Evolutionary conservation across 1,284 basidiomycete genomes (phyloP).

Genomic region (Irpex sp.): DNA sequence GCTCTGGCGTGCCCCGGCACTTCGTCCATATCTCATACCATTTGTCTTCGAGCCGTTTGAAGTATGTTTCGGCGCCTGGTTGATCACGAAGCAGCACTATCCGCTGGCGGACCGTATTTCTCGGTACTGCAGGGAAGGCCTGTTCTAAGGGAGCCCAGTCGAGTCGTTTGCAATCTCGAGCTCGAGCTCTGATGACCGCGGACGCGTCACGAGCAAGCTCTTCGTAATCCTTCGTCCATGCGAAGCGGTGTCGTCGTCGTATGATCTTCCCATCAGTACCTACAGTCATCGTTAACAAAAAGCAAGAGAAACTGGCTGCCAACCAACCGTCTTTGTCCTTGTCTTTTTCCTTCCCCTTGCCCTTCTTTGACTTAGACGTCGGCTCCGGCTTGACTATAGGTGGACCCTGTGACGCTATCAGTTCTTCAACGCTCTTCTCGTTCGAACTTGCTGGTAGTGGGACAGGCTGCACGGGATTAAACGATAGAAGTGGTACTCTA

Average conservation of each 20-base stretch:
- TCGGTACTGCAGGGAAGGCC: slow-evolving; percentile 70
- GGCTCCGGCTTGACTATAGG: slow-evolving; percentile 25
- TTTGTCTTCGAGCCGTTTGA: slow-evolving; percentile 74
- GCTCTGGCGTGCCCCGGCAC: slow-evolving; percentile 59
- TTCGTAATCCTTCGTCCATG: slow-evolving; percentile 84
- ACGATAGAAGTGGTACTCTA: slow-evolving; percentile 22
- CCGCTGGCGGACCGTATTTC: slow-evolving; percentile 66
- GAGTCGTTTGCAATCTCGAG: slow-evolving; percentile 52
- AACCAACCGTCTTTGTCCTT: slow-evolving; percentile 4
- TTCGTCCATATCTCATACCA: slow-evolving; percentile 78
- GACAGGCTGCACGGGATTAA: slow-evolving; percentile 16
- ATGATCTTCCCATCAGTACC: slow-evolving; percentile 21
- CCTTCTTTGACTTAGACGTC: slow-evolving; percentile 28
- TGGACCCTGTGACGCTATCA: slow-evolving; percentile 58
- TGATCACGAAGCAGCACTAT: slow-evolving; percentile 54
- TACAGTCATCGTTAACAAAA: background rate
- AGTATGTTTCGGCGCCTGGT: slow-evolving; percentile 71
- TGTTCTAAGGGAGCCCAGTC: slow-evolving; percentile 74
- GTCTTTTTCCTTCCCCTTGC: slow-evolving; percentile 14
- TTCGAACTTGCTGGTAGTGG: slow-evolving; percentile 37
- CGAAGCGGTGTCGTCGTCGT: slow-evolving; percentile 59
- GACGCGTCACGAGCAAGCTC: slow-evolving; percentile 83
- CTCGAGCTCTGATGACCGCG: slow-evolving; percentile 79
- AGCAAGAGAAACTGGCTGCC: background rate
- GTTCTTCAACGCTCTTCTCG: slow-evolving; percentile 49